phyloP scores from a whole-genome alignment of 1,284 basidiomycete genomes.

The Garcileccinum viscosum region DNA sequence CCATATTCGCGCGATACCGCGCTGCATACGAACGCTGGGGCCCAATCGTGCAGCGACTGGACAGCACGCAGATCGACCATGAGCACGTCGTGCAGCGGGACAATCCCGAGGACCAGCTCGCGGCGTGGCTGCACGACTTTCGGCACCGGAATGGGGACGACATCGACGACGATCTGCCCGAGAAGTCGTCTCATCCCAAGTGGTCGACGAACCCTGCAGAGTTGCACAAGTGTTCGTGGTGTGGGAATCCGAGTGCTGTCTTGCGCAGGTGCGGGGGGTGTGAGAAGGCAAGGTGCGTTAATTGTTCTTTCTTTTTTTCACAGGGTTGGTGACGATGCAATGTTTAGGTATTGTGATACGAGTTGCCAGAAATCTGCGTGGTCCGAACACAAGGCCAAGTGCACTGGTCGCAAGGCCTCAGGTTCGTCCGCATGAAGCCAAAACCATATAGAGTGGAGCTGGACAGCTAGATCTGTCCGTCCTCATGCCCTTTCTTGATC shows the following conservation, averaged over 20 bases:
- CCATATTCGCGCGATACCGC: constrained; percentile 51
- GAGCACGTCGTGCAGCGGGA: constrained; percentile 37
- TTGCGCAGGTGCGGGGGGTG: constrained; percentile 59
- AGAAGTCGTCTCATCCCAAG: constrained; percentile 43
- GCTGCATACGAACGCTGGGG: constrained; percentile 53
- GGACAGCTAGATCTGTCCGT: constrained; percentile 10
- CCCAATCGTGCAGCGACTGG: constrained; percentile 46
- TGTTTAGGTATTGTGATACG: constrained; percentile 54
- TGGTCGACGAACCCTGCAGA: constrained; percentile 51
- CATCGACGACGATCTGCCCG: constrained; percentile 33
- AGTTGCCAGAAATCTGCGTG: constrained; percentile 59
- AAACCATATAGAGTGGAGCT: background rate
- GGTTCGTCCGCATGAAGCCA: background rate
- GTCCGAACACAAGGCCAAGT: constrained; percentile 52
- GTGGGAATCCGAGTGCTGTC: constrained; percentile 61
- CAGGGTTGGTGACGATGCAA: background rate
- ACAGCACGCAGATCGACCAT: constrained; percentile 33
- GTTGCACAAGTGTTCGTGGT: constrained; percentile 63
- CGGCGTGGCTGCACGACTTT: constrained; percentile 59
- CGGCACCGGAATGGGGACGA: constrained; percentile 48
- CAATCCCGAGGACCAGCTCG: constrained; percentile 59
- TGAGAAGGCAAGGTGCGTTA: constrained; percentile 47
- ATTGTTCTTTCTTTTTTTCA: background rate
- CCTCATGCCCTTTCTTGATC: background rate
- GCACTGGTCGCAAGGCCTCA: constrained; percentile 32